Evolutionary conservation across 1,139 yeast species (phyloP).

Genomic region (Chernovozyma aurita): DNA sequence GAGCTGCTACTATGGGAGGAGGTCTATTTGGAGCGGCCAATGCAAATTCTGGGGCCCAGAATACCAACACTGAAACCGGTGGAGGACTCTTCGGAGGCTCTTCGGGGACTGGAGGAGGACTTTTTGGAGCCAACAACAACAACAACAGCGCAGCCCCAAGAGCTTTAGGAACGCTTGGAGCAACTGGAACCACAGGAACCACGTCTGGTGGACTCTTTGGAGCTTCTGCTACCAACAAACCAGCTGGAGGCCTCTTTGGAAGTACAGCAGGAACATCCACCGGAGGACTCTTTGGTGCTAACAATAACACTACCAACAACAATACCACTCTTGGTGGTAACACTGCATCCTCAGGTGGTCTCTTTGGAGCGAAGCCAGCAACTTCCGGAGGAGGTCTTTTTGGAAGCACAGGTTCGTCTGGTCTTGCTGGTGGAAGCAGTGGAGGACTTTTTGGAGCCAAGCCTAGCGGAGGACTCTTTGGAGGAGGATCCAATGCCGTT

Average conservation of each 20-base stretch:
- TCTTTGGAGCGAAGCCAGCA: slow-evolving; percentile 21
- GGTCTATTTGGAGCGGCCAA: slow-evolving; percentile 9
- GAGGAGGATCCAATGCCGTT: slow-evolving; percentile 12
- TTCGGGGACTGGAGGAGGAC: not conserved
- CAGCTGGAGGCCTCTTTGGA: slow-evolving; percentile 22
- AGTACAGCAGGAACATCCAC: slow-evolving; percentile 6
- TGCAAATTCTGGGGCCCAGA: slow-evolving; percentile 1
- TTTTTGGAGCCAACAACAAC: slow-evolving; percentile 1
- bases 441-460: slow-evolving; percentile 22
- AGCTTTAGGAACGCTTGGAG: not conserved
- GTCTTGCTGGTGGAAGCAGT: slow-evolving; percentile 13
- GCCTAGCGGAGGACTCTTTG: slow-evolving; percentile 23
- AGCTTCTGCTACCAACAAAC: slow-evolving; percentile 4
- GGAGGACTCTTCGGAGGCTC: not conserved
- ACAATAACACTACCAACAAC: slow-evolving; percentile 9
- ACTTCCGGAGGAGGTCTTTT: slow-evolving; percentile 15
- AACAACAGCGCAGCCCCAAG: too few species aligned
- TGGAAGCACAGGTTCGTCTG: slow-evolving; percentile 18
- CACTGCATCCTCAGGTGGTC: slow-evolving; percentile 11
- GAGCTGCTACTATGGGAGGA: not conserved
- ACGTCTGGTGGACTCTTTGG: slow-evolving; percentile 19
- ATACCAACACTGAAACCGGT: not conserved
- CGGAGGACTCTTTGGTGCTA: slow-evolving; percentile 12
- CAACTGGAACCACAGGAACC: slow-evolving; percentile 1
- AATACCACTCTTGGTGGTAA: slow-evolving; percentile 15